phyloP scores from a whole-genome alignment of 495 filamentous ascomycete species.

The Aspergillus nidulans region DNA sequence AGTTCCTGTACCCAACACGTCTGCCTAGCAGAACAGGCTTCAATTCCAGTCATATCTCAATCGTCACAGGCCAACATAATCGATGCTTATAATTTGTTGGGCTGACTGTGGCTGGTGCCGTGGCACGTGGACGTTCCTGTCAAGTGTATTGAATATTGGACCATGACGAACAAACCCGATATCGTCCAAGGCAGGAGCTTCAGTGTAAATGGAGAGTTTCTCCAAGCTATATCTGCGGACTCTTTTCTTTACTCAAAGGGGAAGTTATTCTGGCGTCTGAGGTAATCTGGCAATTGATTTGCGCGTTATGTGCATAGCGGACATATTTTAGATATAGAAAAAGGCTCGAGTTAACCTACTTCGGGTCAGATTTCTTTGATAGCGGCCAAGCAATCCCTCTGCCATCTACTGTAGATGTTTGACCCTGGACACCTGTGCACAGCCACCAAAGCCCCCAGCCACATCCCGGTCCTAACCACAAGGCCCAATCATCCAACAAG shows the following conservation, averaged over 20 bases:
- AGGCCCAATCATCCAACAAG: conserved; percentile 7
- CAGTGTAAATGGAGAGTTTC: neutral
- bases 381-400: neutral
- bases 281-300: neutral
- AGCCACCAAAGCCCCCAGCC: conserved; percentile 1
- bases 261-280: neutral
- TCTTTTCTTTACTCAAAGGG: neutral
- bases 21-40: neutral
- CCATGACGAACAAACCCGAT: neutral
- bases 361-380: neutral
- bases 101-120: neutral
- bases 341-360: neutral
- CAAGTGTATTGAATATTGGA: neutral
- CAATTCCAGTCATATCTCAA: neutral
- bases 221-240: neutral
- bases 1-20: neutral
- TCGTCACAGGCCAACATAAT: neutral
- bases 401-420: neutral
- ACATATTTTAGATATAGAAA: neutral
- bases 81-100: neutral
- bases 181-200: neutral
- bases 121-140: neutral
- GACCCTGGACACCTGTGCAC: neutral
- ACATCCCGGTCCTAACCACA: neutral
- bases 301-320: neutral